phyloP scores from a whole-genome alignment of 768 basidiomycete genomes.

The Pleurotus pulmonarius region DNA sequence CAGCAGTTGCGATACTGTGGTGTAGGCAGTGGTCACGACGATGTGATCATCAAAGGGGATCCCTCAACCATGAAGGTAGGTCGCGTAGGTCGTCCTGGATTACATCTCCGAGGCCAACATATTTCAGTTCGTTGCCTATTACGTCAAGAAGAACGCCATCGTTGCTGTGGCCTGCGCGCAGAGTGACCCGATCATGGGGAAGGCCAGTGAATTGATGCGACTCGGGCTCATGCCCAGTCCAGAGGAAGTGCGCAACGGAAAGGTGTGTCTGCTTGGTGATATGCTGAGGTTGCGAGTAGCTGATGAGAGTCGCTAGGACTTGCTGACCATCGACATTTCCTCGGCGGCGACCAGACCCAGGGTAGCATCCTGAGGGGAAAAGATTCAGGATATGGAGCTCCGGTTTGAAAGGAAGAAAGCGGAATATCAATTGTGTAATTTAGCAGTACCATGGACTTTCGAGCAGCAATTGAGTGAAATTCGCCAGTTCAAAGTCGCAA shows the following conservation, averaged over 20 bases:
- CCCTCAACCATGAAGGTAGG: conserved; percentile 72
- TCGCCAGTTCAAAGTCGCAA: not conserved
- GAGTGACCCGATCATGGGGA: conserved; percentile 75
- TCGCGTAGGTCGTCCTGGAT: not conserved
- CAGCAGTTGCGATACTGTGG: conserved; percentile 87
- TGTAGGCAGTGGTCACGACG: conserved; percentile 65
- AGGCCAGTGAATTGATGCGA: conserved; percentile 74
- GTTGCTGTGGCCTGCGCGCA: conserved; percentile 78
- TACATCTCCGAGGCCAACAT: not conserved
- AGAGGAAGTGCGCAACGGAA: conserved; percentile 69
- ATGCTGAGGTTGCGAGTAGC: too few species aligned
- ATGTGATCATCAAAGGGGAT: conserved; percentile 74
- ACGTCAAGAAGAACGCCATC: conserved; percentile 59
- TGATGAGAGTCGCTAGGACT: conserved; percentile 24
- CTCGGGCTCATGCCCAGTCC: conserved; percentile 78
- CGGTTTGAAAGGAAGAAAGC: too few species aligned
- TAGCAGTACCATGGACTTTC: not conserved
- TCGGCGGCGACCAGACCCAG: not conserved
- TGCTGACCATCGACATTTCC: conserved; percentile 36
- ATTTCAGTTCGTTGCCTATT: conserved; percentile 74
- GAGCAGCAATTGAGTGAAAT: not conserved
- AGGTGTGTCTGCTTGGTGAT: conserved; percentile 48
- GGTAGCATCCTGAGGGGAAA: not conserved
- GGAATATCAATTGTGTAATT: not conserved
- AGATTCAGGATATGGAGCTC: too few species aligned